Base-by-base conservation (phyloP, 495 filamentous ascomycete genomes). In the Xylaria palmicola region DNA sequence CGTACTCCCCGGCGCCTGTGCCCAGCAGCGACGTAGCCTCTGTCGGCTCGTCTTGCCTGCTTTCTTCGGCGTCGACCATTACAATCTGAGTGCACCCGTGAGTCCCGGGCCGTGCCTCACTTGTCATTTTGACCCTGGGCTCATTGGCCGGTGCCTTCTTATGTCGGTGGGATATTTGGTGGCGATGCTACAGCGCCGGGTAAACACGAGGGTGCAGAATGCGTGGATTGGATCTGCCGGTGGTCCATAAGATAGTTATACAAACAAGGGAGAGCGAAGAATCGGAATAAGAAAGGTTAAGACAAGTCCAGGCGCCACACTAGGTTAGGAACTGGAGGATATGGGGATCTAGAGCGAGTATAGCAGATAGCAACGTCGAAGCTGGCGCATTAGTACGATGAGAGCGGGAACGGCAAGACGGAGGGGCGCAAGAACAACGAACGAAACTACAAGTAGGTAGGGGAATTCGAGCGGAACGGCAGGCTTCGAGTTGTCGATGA, bases 11-110 rank as follows among this genome's bases (percentile, higher is more conserved):
- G 41, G 36, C 19, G 60, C 65, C 62, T 10, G 67, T 50, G 60
- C 62, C 66, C 59, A 81, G 67, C 51, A 81, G 64, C 24, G 76
- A 69, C 15, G 76, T 76, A 30, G 77, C 64, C 40, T 81, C 74
- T 2, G 79, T 77, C 12, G 70, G 68, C 72, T 70, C 32, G 49
- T 49, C 44, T 40, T 56, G 24, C 44, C 43, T 24, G n/a, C 60
- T 47, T 22, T 62, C 60, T 15, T 65, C 67, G 29, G 45, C 44
- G 50, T 70, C 64, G 52, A 69, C 55, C 26, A 69, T 56, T 24
- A 29, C 24, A 20, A 69, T 66, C 53, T 49, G 57, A 49, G 54
- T 56, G 20, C 49, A 59, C 32, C 62, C 56, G 39, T 5, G 47
- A 1, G 13, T 54, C 8, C 53, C 45, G 24, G 50, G 43, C 30